Evolutionary conservation across 306 rosid species (phyloP), one percentile per base, ranked within the genome.

Genomic region (Calophaca sinica): DNA sequence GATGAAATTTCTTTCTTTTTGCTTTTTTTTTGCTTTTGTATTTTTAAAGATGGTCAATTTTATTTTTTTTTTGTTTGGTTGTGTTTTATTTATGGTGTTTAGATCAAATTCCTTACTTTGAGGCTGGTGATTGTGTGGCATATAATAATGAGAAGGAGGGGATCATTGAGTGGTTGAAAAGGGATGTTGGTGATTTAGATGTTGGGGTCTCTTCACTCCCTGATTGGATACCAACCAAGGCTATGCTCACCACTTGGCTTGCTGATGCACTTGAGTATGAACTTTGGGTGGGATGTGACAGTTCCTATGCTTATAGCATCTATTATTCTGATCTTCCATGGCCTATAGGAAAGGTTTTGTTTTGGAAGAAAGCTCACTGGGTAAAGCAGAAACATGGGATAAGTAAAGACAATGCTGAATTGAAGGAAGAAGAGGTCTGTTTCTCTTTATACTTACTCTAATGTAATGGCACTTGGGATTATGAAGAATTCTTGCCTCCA

Each of bases 41-140:
- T 41, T 77, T 31, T 48, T 49, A 7, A 28, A 72, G 67, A 6
- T 71, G 75, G 42, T 67, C 39, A 35, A 8, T 26, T 28, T 32
- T 28, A 9, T 45, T 46, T 55, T 58, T 31, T 74, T 7, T 53
- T 77, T 7, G 70, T 12, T 20, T 20, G 26, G 26, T 15, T 68
- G 38, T 9, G 78, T 45, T 32, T 26, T 62, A 11, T 33, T 28
- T 62, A n/a, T 66, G 42, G 57, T 83, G 63, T 49, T 54, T 50
- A 96, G 99, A 90, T 81, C 86, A 80, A 81, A 90, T 96, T 76
- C 99, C 98, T 44, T 96, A 92, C 78, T 79, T 90, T 63, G 99
- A 96, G 80, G 75, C 81, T 71, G 96, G 90, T 39, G 89, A 92
- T 64, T 86, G 44, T 53, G 99, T 90, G 81, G 85, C 87, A 29